A percentile compares a stretch with the other conserved stretches of the same genome.
Evolutionary conservation across 108 stramenopile species (phyloP).

Genomic region (Nannochloropsis granulata): DNA sequence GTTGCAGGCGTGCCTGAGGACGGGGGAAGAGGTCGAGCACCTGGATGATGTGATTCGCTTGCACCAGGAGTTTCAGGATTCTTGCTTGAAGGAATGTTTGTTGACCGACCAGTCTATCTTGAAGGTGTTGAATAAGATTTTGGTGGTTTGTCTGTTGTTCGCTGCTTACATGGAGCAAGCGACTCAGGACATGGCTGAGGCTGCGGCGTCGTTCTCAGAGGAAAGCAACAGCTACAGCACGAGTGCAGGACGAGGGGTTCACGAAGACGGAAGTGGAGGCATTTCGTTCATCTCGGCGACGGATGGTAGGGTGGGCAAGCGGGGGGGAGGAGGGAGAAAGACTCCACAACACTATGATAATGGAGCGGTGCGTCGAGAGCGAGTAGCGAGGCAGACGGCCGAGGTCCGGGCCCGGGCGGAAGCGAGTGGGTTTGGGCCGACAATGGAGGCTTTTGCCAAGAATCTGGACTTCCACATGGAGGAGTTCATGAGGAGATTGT

Average conservation of each 20-base stretch:
- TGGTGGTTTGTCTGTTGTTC: conserved; percentile 39
- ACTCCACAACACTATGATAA: neutral
- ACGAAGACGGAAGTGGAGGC: neutral
- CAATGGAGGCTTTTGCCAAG: conserved; percentile 11
- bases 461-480: conserved; percentile 34
- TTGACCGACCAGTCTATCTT: conserved; percentile 68
- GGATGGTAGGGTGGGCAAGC: neutral
- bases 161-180: conserved; percentile 29
- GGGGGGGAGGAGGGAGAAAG: neutral
- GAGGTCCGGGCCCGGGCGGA: conserved; percentile 8
- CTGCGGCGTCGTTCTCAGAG: neutral
- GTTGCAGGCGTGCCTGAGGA: neutral
- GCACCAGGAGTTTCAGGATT: conserved; percentile 70
- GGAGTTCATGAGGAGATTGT: conserved; percentile 32
- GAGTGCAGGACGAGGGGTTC: neutral
- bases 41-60: conserved; percentile 66
- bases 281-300: neutral
- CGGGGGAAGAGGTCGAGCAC: conserved; percentile 33
- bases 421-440: conserved; percentile 17
- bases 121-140: conserved; percentile 27
- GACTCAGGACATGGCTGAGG: neutral
- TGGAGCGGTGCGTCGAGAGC: neutral
- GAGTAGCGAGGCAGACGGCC: neutral
- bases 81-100: conserved; percentile 73
- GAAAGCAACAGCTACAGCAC: neutral